These are phyloP conservation scores for Alternaria brassicicola DNA, from an alignment of 2,329 filamentous ascomycete genomes.

Conservation along the genomic window DNA sequence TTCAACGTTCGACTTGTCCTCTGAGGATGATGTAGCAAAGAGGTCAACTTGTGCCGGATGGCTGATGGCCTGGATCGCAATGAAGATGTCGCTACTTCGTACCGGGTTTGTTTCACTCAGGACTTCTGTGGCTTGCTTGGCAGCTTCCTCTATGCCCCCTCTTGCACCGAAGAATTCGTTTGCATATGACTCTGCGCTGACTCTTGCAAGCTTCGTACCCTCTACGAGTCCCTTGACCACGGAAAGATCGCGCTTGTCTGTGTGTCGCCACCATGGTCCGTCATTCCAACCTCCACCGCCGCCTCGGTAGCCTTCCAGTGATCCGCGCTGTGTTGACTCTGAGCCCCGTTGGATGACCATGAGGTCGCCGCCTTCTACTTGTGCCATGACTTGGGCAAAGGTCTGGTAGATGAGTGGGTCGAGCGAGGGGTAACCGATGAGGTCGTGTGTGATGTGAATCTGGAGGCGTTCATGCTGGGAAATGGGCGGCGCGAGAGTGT, in stretches of 20 bases:
- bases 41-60: slow-evolving; percentile 68
- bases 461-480: slow-evolving; percentile 95
- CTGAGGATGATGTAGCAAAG: slow-evolving; percentile 64
- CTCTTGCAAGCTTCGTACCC: slow-evolving; percentile 88
- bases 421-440: slow-evolving; percentile 90
- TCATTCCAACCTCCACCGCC: slow-evolving; percentile 81
- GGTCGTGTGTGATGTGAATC: slow-evolving; percentile 96
- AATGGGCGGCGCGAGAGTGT: slow-evolving; percentile 94
- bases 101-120: slow-evolving; percentile 87
- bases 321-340: slow-evolving; percentile 74
- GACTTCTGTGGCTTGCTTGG: slow-evolving; percentile 77
- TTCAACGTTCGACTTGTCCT: slow-evolving; percentile 61
- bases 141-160: slow-evolving; percentile 81
- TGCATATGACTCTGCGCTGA: slow-evolving; percentile 86
- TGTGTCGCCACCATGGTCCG: slow-evolving; percentile 93
- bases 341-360: slow-evolving; percentile 92
- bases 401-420: slow-evolving; percentile 90
- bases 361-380: slow-evolving; percentile 95
- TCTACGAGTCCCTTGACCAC: slow-evolving; percentile 80
- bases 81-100: slow-evolving; percentile 90
- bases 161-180: slow-evolving; percentile 79
- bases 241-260: slow-evolving; percentile 74
- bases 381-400: slow-evolving; percentile 96
- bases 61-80: slow-evolving; percentile 87
- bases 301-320: slow-evolving; percentile 63